Evolutionary conservation across 352 stramenopile species (phyloP).

Genomic region (Phytophthora capsici): DNA sequence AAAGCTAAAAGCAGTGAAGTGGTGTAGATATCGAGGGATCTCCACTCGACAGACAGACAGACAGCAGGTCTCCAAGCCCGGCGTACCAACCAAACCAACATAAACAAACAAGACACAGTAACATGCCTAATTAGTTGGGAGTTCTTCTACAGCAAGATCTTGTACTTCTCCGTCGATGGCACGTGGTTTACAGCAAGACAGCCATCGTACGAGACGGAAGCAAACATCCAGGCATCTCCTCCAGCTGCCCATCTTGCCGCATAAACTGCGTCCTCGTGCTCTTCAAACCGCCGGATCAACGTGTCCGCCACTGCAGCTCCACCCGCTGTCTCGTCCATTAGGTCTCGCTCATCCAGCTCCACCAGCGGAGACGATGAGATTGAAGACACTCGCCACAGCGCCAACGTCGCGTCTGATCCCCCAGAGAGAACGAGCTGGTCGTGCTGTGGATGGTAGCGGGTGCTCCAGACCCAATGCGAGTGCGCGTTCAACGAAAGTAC

Average conservation of each 20-base stretch:
- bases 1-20: slow-evolving; percentile 29
- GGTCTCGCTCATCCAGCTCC: slow-evolving; percentile 89
- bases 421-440: slow-evolving; percentile 96
- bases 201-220: slow-evolving; percentile 95
- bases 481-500: slow-evolving; percentile 92
- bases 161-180: slow-evolving; percentile 99
- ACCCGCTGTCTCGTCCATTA: slow-evolving; percentile 66
- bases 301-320: slow-evolving; percentile 69
- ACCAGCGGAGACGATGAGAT: slow-evolving; percentile 97
- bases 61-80: slow-evolving; percentile 33
- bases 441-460: slow-evolving; percentile 98
- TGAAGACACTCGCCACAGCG: slow-evolving; percentile 96
- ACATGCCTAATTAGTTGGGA: slow-evolving; percentile 31
- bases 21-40: slow-evolving; percentile 41
- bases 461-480: slow-evolving; percentile 91
- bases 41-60: slow-evolving; percentile 24
- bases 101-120: slow-evolving; percentile 40
- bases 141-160: slow-evolving; percentile 95
- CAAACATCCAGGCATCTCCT: slow-evolving; percentile 96
- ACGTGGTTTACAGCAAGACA: slow-evolving; percentile 96
- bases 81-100: slow-evolving; percentile 39
- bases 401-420: slow-evolving; percentile 94
- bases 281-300: slow-evolving; percentile 91
- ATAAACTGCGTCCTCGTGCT: slow-evolving; percentile 96
- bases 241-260: slow-evolving; percentile 90